Base-by-base conservation (phyloP, 495 filamentous ascomycete species). In the Neurospora intermedia region DNA sequence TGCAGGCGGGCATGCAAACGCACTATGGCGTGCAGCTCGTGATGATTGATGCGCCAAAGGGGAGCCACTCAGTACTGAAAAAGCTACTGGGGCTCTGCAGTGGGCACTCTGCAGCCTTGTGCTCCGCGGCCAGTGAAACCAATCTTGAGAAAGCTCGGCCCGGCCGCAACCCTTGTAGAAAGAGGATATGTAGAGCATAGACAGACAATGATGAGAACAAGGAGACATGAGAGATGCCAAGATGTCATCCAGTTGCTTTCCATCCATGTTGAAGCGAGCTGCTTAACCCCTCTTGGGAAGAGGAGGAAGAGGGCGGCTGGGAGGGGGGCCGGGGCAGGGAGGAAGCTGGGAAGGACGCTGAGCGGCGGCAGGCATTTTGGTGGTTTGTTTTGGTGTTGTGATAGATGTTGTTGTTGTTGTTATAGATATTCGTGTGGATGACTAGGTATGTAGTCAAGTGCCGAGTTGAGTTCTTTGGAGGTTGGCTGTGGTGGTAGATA, bases 251-350 rank as follows among this genome's bases (percentile, higher is more conserved):
- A n/a, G 48, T 27, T 70, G 35, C 35, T 20, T 40, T 69, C 48
- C 71, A 31, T 69, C 48, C 35, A 35, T 35, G 41, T 8, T 16
- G 7, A 48, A 23, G 43, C 41, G 15, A 40, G 40, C 48, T 72
- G 70, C 69, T 75, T 84, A 84, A 76, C 80, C 86, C 81, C 91
- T 88, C 85, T 92, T 92, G 78, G 92, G 92, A 45, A 93, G 87
- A 80, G 92, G 92, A 80, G 92, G 92, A 23, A 95, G 90, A 83
- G 92, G 92, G 73, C 92, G 88, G 83, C 89, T 92, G 45, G 92
- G 92, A 79, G 92, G 92, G 75, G 92, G 92, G 78, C 92, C 92
- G 5, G 92, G 92, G 88, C 91, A 94, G 76, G 92, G 92, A 86
- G 92, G 92, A 75, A 94, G 90, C 75, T 89, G 86, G 77, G 89